Base-by-base conservation (phyloP, 352 stramenopile species). In the Phytophthora chlamydospora region DNA sequence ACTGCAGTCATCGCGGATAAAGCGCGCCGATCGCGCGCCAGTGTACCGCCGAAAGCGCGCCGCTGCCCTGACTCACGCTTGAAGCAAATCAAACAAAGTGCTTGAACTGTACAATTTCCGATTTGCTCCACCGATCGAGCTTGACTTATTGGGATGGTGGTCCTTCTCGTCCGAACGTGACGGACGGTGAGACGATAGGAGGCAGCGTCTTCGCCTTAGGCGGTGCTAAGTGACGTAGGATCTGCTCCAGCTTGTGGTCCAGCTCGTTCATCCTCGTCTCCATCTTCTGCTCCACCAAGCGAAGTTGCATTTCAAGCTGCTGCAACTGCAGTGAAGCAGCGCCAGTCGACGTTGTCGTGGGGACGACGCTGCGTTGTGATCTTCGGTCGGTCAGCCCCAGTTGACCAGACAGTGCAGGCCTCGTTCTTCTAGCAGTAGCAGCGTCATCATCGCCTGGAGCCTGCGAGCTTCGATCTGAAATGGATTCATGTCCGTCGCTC, bases 171-270 rank as follows among this genome's bases (percentile, higher is more conserved):
- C 35, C 21, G 10, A 66, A 60, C 24, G 49, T 53, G 24, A 33
- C 31, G 16, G 35, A 34, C 29, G 42, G 29, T n/a, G 42, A 43
- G 12, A 33, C 29, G 29, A 60, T 43, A 7, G 50, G 45, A 61
- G 27, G 32, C 27, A 70, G 34, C 36, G 35, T 36, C 4, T 19
- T 43, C 3, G 59, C 17, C n/a, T 57, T 63, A 19, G 27, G 2
- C 0, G 39, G 34, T 33, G n/a, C 29, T 11, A 75, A 45, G 29
- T 62, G 56, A 21, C 27, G 36, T 39, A 81, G 35, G 39, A 81
- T 65, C 36, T 73, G 54, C 49, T 71, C 58, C 16, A 78, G 62
- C 42, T 78, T 78, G 45, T 45, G 9, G 32, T 72, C 73, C 16
- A 78, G 27, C 8, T 56, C 36, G 27, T 48, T 42, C 54, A 78